Base-by-base conservation (phyloP, 1,284 basidiomycete genomes). In the Fomitiporia mediterranea region DNA sequence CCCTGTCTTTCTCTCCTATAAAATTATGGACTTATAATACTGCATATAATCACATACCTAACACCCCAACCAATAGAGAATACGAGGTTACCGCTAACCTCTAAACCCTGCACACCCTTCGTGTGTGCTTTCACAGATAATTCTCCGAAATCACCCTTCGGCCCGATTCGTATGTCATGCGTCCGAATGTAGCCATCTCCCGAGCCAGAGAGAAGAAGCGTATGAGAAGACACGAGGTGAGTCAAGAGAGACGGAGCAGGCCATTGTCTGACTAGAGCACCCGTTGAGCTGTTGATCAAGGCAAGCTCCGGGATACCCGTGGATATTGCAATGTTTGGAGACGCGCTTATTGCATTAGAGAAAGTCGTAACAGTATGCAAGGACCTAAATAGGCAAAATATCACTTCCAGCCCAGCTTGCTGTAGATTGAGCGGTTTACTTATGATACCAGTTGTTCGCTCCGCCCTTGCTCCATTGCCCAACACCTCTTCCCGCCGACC, bases 21-120 rank as follows among this genome's bases (percentile, higher is more conserved):
- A 23, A 47, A 55, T 66, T 23, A 53, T 55, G 9, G 47, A 30
- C 15, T 21, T 38, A 28, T n/a, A n/a, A 47, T 38, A 23, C 53
- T 25, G 51, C 9, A 44, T 51, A 21, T 35, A 34, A n/a, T 11
- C 27, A 30, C 70, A 62, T 62, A 90, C 92, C 91, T 87, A 68
- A 91, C 79, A 5, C 89, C 87, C 73, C 87, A 88, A 2, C 94
- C 94, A 64, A 94, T 90, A 1, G 91, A 92, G 65, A 88, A 90
- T 25, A 90, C 79, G 60, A 86, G 81, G 68, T 92, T 87, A 2
- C 89, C 90, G 38, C 81, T 80, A 0, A 79, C 78, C 63, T 92
- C 87, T 25, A 96, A 77, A n/a, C 89, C 92, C 71, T 87, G 87
- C 27, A 96, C 78, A 2, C 91, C 90, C 52, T 84, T 84, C 17